Percentiles rank a stretch among this genome's conserved stretches.
Conservation (phyloP, 1,284 basidiomycete genomes). For the Papiliotrema terrestris region DNA sequence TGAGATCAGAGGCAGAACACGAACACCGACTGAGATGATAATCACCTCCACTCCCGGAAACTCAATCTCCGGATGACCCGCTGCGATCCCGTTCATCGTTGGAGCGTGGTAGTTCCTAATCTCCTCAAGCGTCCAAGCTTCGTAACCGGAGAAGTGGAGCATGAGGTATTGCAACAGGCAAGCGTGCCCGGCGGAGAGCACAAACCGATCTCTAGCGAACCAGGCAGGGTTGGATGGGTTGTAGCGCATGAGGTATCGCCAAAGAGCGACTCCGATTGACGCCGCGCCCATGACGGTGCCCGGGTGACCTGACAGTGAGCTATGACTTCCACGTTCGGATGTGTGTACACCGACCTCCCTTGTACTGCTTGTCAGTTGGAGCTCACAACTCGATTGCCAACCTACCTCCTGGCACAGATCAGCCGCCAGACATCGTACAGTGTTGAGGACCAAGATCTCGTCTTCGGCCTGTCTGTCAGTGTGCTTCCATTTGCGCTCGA, state of each 20-base stretch:
- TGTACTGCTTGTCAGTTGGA: conserved; percentile 25
- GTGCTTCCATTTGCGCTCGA: neutral
- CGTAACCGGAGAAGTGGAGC: conserved; percentile 45
- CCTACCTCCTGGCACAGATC: conserved; percentile 35
- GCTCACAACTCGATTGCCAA: neutral
- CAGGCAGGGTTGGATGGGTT: conserved; percentile 41
- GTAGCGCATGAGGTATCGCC: conserved; percentile 39
- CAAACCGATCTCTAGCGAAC: conserved; percentile 39
- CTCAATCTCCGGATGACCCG: conserved; percentile 45
- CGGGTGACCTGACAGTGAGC: conserved; percentile 30
- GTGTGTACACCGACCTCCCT: conserved; percentile 28
- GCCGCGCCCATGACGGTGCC: conserved; percentile 51
- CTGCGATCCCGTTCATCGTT: conserved; percentile 29
- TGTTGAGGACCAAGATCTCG: conserved; percentile 40
- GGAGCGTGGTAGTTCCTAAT: conserved; percentile 43
- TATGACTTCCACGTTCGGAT: too few species aligned
- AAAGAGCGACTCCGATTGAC: conserved; percentile 37
- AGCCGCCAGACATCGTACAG: conserved; percentile 44
- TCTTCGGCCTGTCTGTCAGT: conserved; percentile 5
- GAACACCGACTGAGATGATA: too few species aligned
- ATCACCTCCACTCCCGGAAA: conserved; percentile 15
- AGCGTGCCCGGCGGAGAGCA: conserved; percentile 46
- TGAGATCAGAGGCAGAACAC: too few species aligned
- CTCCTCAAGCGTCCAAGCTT: conserved; percentile 41
- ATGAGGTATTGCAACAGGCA: conserved; percentile 46